Evolutionary conservation across 2,329 filamentous ascomycete genomes (phyloP).

Genomic region (Fusarium albidum): DNA sequence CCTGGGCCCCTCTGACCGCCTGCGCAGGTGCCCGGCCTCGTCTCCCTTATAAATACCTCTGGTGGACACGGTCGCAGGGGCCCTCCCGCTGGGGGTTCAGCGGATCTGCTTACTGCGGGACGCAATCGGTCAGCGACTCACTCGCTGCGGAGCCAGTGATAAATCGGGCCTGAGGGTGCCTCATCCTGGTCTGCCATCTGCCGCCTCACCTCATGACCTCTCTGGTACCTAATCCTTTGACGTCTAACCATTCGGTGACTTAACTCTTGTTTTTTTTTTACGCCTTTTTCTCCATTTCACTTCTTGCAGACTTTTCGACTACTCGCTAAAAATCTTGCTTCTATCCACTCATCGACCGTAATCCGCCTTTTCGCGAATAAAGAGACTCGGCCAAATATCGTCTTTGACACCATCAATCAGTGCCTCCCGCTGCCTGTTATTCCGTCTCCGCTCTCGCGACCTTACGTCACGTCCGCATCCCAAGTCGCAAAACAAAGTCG

Average conservation of each 20-base stretch:
- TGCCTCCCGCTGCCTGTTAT: constrained; percentile 20
- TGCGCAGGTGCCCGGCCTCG: constrained; percentile 20
- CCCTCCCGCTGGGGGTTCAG: constrained; percentile 17
- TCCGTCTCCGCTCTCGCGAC: constrained; percentile 21
- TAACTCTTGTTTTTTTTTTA: constrained; percentile 28
- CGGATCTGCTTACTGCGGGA: constrained; percentile 37
- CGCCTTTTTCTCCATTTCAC: constrained; percentile 16
- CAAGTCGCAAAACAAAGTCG: constrained; percentile 20
- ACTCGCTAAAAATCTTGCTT: constrained; percentile 8
- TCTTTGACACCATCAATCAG: constrained; percentile 21
- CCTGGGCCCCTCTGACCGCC: constrained; percentile 37
- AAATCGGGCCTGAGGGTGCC: constrained; percentile 34
- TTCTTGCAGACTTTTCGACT: constrained; percentile 15
- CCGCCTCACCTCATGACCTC: constrained; percentile 41
- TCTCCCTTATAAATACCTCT: constrained; percentile 24
- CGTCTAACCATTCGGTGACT: constrained; percentile 27
- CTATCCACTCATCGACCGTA: constrained; percentile 4
- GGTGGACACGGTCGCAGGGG: constrained; percentile 27
- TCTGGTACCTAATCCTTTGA: constrained; percentile 26
- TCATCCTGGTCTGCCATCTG: constrained; percentile 36
- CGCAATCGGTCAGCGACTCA: constrained; percentile 40
- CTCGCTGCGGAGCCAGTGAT: constrained; percentile 32
- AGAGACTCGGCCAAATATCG: constrained; percentile 10
- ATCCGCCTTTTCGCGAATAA: constrained; percentile 7
- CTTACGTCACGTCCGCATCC: constrained; percentile 37